Evolutionary conservation across 495 filamentous ascomycete species (phyloP).

Genomic region (Hyaloscypha finlandica): DNA sequence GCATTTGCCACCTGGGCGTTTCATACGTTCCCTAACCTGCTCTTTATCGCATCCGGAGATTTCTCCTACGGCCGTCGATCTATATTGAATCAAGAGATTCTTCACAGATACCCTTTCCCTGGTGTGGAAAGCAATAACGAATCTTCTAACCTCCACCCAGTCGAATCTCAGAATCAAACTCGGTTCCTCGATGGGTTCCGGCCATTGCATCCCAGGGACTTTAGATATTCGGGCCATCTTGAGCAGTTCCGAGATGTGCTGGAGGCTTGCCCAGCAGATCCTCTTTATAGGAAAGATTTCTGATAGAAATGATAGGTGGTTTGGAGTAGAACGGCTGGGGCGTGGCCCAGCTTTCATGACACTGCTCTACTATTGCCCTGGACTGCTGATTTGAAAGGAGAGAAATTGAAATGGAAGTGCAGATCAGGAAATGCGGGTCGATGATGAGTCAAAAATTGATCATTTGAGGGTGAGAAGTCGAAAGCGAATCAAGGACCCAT

Average conservation of each 20-base stretch:
- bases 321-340: neutral
- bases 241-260: neutral
- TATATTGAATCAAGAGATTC: neutral
- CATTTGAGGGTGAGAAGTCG: no score
- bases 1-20: neutral
- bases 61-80: neutral
- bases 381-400: no score
- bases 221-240: neutral
- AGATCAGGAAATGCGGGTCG: no score
- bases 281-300: conserved; percentile 6
- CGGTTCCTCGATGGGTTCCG: neutral
- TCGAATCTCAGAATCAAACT: neutral
- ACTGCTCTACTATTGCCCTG: no score
- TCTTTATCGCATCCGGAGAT: neutral
- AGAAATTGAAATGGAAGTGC: no score
- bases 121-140: neutral
- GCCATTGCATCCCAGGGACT: neutral
- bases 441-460: no score
- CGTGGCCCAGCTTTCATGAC: no score
- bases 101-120: neutral
- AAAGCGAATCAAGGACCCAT: no score
- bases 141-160: neutral
- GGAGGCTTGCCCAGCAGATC: neutral
- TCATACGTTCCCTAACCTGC: neutral
- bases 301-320: neutral